Percentiles rank a stretch among this genome's conserved stretches.
These are phyloP conservation scores for Apocynum venetum DNA, from an alignment of 257 asterid species.

Conservation along the genomic window DNA sequence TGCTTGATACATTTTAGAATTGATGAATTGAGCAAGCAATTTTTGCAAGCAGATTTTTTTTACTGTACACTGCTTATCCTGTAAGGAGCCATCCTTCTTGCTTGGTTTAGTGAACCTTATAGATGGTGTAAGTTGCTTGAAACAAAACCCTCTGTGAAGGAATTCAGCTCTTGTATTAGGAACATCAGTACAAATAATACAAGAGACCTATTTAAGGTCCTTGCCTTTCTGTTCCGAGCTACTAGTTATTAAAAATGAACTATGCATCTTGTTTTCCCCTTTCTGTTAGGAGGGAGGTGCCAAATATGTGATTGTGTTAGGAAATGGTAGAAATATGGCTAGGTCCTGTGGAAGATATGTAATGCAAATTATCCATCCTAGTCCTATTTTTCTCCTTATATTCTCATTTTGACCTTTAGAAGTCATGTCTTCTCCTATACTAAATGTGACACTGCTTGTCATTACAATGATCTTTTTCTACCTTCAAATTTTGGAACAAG, in stretches of 20 bases:
- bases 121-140: not conserved
- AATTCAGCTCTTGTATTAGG: not conserved
- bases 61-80: not conserved
- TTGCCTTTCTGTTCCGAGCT: not conserved
- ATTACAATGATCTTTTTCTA: not conserved
- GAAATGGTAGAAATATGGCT: not conserved
- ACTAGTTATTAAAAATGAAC: not conserved
- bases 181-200: not conserved
- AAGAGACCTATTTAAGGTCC: not conserved
- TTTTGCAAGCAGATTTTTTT: not conserved
- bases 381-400: not conserved
- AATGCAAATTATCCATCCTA: not conserved
- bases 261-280: not conserved
- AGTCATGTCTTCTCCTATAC: not conserved
- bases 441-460: not conserved
- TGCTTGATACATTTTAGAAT: not conserved
- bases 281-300: not conserved
- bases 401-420: not conserved
- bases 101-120: not conserved
- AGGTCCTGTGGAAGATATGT: not conserved
- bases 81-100: not conserved
- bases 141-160: not conserved
- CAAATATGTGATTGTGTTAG: no score
- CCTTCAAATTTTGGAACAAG: not conserved
- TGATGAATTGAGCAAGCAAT: not conserved